phyloP scores from a whole-genome alignment of 2,329 filamentous ascomycete genomes.

The Bimuria novae-zelandiae region DNA sequence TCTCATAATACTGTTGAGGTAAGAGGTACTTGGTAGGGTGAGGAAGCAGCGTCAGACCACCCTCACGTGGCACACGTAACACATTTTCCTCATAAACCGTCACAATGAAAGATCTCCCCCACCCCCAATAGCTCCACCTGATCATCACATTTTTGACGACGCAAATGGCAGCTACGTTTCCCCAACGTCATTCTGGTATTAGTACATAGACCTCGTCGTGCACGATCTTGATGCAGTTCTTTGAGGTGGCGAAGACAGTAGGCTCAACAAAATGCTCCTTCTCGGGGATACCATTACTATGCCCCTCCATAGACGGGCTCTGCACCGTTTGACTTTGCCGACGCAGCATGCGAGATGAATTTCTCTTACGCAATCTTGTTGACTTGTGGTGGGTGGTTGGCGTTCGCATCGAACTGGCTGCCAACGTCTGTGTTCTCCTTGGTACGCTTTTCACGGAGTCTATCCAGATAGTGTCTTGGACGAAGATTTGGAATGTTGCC shows the following conservation, averaged over 20 bases:
- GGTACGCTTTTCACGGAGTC: slow-evolving; percentile 58
- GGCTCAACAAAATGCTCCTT: slow-evolving; percentile 66
- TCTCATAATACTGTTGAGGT: no score
- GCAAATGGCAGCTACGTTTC: slow-evolving; percentile 60
- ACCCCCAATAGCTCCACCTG: no score
- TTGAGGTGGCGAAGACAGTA: slow-evolving; percentile 59
- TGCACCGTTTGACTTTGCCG: slow-evolving; percentile 69
- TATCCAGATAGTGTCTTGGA: slow-evolving; percentile 58
- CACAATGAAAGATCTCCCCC: no score
- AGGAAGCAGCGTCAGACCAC: no score
- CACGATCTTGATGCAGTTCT: slow-evolving; percentile 57
- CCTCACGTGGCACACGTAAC: no score
- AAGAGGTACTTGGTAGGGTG: no score
- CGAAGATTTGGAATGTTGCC: slow-evolving; percentile 57
- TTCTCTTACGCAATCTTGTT: slow-evolving; percentile 69
- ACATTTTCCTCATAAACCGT: no score
- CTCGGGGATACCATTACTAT: slow-evolving; percentile 53
- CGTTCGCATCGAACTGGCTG: slow-evolving; percentile 64
- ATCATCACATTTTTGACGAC: slow-evolving; percentile 54
- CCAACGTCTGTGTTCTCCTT: slow-evolving; percentile 6
- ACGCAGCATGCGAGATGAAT: slow-evolving; percentile 68
- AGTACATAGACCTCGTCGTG: slow-evolving; percentile 65
- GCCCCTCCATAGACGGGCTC: slow-evolving; percentile 65
- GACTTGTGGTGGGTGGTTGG: slow-evolving; percentile 61
- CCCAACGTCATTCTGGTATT: no score